Percentiles rank a stretch among this genome's conserved stretches.
Evolutionary conservation across 345 rosid genomes (phyloP).

Genomic region (Eucalyptus grandis): DNA sequence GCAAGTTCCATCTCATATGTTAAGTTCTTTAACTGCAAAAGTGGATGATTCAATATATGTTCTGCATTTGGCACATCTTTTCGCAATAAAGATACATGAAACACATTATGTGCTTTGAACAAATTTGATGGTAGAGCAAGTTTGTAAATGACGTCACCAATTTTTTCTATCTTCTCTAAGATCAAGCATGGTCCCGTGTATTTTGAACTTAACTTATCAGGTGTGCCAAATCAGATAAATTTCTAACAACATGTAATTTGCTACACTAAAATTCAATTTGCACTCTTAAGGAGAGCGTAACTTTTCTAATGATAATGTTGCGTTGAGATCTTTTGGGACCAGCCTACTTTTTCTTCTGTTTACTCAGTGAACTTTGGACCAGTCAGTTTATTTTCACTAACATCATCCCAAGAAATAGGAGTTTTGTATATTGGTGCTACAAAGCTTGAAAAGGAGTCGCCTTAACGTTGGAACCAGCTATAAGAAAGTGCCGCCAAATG

Average conservation of each 20-base stretch:
- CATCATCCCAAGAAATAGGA: background rate
- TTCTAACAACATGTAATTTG: background rate
- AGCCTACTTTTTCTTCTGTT: background rate
- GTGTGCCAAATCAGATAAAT: background rate
- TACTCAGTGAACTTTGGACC: background rate
- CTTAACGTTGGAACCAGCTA: background rate
- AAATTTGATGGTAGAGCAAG: background rate
- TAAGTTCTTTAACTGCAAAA: background rate
- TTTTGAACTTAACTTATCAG: background rate
- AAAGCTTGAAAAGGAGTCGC: background rate
- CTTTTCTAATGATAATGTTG: background rate
- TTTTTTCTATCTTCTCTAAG: background rate
- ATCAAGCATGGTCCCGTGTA: background rate
- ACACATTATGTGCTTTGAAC: background rate
- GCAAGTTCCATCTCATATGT: background rate
- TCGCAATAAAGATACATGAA: background rate
- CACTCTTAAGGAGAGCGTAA: background rate
- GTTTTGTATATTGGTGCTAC: background rate
- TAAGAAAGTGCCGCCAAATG: background rate
- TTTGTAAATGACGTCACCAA: accelerated
- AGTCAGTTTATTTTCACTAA: background rate
- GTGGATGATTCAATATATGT: background rate
- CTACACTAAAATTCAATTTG: background rate
- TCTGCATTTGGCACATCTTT: background rate
- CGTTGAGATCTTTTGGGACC: background rate